phyloP scores from a whole-genome alignment of 2,329 filamentous ascomycete genomes.

The Penicillium corylophilum region DNA sequence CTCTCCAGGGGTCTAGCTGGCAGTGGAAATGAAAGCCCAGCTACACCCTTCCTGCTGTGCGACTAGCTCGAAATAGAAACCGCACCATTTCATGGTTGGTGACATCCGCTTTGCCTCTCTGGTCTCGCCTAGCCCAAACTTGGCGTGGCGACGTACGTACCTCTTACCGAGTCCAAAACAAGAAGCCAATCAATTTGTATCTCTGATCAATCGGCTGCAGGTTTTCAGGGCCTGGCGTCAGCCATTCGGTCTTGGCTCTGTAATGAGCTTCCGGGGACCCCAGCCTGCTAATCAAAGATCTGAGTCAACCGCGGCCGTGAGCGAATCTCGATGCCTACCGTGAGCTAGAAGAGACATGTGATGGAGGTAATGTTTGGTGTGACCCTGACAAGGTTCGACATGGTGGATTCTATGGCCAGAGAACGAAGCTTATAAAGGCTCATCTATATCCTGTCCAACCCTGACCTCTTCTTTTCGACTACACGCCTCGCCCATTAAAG shows the following conservation, averaged over 20 bases:
- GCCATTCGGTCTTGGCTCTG: slow-evolving; percentile 14
- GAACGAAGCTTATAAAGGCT: slow-evolving; percentile 24
- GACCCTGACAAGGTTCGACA: slow-evolving; percentile 7
- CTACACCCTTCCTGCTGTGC: not conserved
- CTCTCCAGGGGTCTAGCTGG: not conserved
- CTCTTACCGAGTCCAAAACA: not conserved
- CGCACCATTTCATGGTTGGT: not conserved
- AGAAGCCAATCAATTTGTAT: not conserved
- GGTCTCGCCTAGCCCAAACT: not conserved
- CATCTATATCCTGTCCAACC: slow-evolving; percentile 9
- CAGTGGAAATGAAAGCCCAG: slow-evolving; percentile 1
- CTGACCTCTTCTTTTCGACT: slow-evolving; percentile 1
- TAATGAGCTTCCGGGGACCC: slow-evolving; percentile 7
- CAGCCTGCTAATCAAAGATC: slow-evolving; percentile 8
- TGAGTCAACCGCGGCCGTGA: slow-evolving; percentile 20
- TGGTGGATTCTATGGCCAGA: not conserved
- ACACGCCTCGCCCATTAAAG: slow-evolving; percentile 18
- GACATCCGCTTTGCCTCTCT: not conserved
- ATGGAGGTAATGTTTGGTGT: slow-evolving; percentile 10
- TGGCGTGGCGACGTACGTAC: not conserved
- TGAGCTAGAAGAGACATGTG: slow-evolving; percentile 15
- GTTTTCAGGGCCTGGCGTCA: slow-evolving; percentile 6
- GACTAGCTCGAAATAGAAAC: not conserved
- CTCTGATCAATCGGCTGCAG: slow-evolving; percentile 6
- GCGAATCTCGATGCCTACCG: slow-evolving; percentile 5